Evolutionary conservation across 2,329 filamentous ascomycete species (phyloP).

Genomic region (Alternaria longipes): DNA sequence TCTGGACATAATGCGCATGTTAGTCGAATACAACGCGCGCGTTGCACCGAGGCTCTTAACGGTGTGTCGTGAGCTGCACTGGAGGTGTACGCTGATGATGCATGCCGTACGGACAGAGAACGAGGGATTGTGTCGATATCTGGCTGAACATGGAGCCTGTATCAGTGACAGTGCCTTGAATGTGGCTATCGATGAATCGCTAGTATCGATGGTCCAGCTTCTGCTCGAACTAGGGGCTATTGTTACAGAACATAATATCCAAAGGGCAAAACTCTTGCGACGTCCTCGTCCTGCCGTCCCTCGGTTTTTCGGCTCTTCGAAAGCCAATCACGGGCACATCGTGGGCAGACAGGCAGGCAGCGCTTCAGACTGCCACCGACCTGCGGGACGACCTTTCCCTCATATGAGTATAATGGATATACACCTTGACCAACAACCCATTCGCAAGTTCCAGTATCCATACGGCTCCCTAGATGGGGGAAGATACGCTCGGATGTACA

Average conservation of each 20-base stretch:
- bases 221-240: neutral
- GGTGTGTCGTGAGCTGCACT: neutral
- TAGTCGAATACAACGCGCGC: conserved; percentile 9
- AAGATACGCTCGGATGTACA: neutral
- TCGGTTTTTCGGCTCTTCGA: neutral
- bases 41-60: neutral
- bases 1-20: conserved; percentile 16
- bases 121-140: neutral
- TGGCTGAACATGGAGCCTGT: neutral
- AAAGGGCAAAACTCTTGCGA: neutral
- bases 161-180: neutral
- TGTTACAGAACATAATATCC: neutral
- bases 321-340: conserved; percentile 62
- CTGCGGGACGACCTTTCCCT: conserved; percentile 67
- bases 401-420: no score
- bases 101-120: neutral
- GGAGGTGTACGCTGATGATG: neutral
- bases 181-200: neutral
- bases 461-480: neutral
- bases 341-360: conserved; percentile 69
- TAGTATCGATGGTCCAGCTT: neutral
- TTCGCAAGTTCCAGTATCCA: neutral
- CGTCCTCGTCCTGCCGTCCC: no score
- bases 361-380: conserved; percentile 67
- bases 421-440: neutral